These are phyloP conservation scores for Mycena galopus DNA, from an alignment of 768 basidiomycete genomes.

Conservation along the genomic window DNA sequence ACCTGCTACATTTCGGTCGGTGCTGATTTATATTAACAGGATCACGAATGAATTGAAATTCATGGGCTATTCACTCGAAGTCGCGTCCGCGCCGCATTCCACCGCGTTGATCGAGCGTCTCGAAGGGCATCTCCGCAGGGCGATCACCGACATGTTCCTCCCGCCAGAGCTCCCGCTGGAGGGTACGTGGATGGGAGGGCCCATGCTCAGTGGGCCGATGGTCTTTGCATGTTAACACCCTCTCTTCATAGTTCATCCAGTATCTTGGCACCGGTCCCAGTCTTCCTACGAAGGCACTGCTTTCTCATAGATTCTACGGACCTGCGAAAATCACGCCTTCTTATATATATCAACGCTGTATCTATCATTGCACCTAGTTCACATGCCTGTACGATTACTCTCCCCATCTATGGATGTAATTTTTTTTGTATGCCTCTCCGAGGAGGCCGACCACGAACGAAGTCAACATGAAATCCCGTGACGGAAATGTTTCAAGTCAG, in stretches of 20 bases:
- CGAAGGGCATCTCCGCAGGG: background rate
- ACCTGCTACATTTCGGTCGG: background rate
- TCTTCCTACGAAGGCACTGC: background rate
- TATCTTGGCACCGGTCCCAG: background rate
- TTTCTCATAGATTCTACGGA: background rate
- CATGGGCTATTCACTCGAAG: slow-evolving; percentile 14
- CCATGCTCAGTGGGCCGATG: background rate
- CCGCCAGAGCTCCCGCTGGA: background rate
- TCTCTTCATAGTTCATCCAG: background rate
- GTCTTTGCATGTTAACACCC: background rate
- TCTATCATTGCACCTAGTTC: no score
- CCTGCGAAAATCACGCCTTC: no score
- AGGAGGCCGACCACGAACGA: no score
- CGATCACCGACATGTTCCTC: background rate
- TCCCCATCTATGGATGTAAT: no score
- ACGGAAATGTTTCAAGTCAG: no score
- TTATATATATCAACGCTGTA: no score
- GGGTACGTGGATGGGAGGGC: slow-evolving; percentile 1
- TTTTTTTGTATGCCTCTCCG: no score
- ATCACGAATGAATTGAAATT: slow-evolving; percentile 15
- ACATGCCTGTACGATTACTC: no score
- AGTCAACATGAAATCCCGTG: no score
- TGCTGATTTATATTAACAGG: background rate
- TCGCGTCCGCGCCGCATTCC: background rate
- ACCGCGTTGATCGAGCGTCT: slow-evolving; percentile 2